Evolutionary conservation across 1,284 basidiomycete genomes (phyloP).

Genomic region (Cutaneotrichosporon daszewskae): DNA sequence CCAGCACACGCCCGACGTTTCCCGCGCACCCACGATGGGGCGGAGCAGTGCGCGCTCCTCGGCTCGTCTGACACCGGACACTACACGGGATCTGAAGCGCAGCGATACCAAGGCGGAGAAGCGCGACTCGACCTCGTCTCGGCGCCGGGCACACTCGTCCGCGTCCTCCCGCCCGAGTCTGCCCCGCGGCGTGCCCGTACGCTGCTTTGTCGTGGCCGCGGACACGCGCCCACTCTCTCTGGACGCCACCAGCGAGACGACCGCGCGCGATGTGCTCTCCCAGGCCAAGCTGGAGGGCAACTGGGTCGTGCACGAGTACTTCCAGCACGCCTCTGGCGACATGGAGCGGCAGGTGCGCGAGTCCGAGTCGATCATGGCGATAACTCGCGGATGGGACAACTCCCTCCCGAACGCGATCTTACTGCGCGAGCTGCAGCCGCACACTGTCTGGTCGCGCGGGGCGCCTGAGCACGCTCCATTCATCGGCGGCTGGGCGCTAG

Average conservation of each 20-base stretch:
- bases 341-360: slow-evolving; percentile 72
- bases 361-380: slow-evolving; percentile 67
- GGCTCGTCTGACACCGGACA: too few relatives aligned
- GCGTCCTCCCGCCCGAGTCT: background rate
- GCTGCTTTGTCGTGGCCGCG: slow-evolving; percentile 6
- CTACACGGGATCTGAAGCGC: too few relatives aligned
- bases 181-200: slow-evolving; percentile 5
- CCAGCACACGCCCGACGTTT: too few relatives aligned
- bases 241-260: slow-evolving; percentile 34
- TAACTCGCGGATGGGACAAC: slow-evolving; percentile 70
- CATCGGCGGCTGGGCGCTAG: slow-evolving; percentile 62
- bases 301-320: slow-evolving; percentile 43
- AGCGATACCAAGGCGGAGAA: background rate
- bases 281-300: slow-evolving; percentile 11
- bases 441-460: slow-evolving; percentile 21
- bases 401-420: slow-evolving; percentile 69
- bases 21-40: too few relatives aligned
- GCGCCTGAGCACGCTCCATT: slow-evolving; percentile 66
- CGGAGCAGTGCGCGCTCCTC: too few relatives aligned
- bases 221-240: slow-evolving; percentile 16
- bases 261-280: slow-evolving; percentile 33
- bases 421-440: slow-evolving; percentile 58
- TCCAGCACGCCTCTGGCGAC: slow-evolving; percentile 41
- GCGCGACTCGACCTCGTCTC: background rate
- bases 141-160: slow-evolving; percentile 7